phyloP scores from a whole-genome alignment of 2,329 filamentous ascomycete genomes.

The Alternaria postmessia region DNA sequence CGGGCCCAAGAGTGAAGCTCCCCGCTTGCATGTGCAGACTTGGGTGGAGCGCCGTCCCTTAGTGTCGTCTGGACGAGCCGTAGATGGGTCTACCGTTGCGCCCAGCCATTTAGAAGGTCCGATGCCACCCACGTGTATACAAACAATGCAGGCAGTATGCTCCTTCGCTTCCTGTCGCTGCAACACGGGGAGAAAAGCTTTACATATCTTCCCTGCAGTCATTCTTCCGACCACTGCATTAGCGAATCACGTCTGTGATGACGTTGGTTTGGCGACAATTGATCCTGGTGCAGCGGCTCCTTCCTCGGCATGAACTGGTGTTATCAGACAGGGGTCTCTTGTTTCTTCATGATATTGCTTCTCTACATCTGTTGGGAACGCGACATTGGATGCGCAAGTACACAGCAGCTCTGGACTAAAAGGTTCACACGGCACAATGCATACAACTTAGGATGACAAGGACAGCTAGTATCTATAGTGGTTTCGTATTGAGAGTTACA shows the following conservation, averaged over 20 bases:
- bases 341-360: background rate
- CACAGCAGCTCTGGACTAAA: background rate
- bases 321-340: background rate
- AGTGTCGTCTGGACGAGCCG: slow-evolving; percentile 17
- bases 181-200: slow-evolving; percentile 13
- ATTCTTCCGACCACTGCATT: background rate
- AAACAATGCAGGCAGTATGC: slow-evolving; percentile 6
- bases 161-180: slow-evolving; percentile 17
- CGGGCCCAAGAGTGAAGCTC: slow-evolving; percentile 17
- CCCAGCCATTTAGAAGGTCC: slow-evolving; percentile 29
- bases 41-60: slow-evolving; percentile 18
- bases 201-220: slow-evolving; percentile 4
- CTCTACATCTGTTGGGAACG: background rate
- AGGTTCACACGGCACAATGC: background rate
- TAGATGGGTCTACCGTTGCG: slow-evolving; percentile 19
- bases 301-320: slow-evolving; percentile 1
- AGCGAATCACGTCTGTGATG: background rate
- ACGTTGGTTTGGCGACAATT: background rate
- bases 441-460: background rate
- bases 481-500: background rate
- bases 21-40: slow-evolving; percentile 20
- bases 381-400: background rate
- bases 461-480: background rate
- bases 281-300: background rate
- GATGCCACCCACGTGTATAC: slow-evolving; percentile 28